Base-by-base conservation (phyloP, 2,329 filamentous ascomycete species). In the Curvularia hawaiiensis region DNA sequence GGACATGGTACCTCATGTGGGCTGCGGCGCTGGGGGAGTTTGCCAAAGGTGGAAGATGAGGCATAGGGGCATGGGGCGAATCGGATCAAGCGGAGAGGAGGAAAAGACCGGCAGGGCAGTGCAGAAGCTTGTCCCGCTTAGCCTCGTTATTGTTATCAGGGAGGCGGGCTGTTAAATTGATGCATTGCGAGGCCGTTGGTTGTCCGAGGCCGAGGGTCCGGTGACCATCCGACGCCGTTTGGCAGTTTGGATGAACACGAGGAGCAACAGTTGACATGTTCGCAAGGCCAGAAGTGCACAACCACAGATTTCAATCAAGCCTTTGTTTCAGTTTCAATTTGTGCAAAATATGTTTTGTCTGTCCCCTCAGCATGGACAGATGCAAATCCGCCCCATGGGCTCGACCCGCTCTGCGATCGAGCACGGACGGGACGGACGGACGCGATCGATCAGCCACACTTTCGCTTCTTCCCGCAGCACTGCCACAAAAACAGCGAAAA, bases 1-100 rank as follows among this genome's bases (percentile, higher is more conserved):
- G 71, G 51, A 67, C 65, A 30, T 77, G 72, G 73, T 75, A 71
- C 69, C 51, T 75, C 24, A 68, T 71, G 14, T 75, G 65, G 65
- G 65, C 64, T 41, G 72, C 67, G 48, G 70, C 59, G 47, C 52
- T 74, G 64, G 63, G 62, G 6, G 64, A 64, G 54, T 54, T 65
- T 40, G 56, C 20, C n/a, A 65, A 50, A 47, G 38, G 14, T 24
- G 50, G 50, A 18, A 48, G n/a, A 30, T 43, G 20, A 24, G 33
- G 26, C 9, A 24, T 24, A 24, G 22, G 22, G 22, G 4, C 22
- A 24, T 24, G 12, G 31, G 18, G 20, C 14, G 7, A 22, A 20
- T n/a, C n/a, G 11, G 56, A 39, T 50, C 24, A 10, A 33, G 30
- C 16, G 28, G 22, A 30, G 12, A 9, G 26, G 12, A 28, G 16